Evolutionary conservation across 257 asterid genomes (phyloP).

Genomic region (Orobanche coerulescens): DNA sequence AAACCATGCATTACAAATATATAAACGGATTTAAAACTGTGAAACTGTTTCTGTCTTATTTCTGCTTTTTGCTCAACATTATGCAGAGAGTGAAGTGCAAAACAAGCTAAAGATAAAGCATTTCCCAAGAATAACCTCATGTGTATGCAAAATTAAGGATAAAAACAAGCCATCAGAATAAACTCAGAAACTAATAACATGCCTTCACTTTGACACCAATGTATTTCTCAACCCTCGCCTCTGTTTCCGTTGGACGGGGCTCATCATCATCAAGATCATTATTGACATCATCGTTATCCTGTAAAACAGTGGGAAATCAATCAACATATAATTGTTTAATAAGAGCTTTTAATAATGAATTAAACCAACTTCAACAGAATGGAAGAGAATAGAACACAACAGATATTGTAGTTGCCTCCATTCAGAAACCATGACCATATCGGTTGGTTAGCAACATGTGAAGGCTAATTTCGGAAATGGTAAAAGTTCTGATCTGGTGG

Average conservation of each 20-base stretch:
- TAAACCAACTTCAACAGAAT: neutral
- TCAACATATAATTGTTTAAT: conserved; percentile 5
- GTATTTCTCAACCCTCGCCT: conserved; percentile 94
- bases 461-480: neutral
- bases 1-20: neutral
- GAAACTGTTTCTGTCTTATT: neutral
- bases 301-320: conserved; percentile 14
- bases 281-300: conserved; percentile 77
- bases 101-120: conserved; percentile 10
- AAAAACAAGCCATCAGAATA: conserved; percentile 8
- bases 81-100: conserved; percentile 5
- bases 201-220: conserved; percentile 97
- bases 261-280: conserved; percentile 82
- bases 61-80: neutral
- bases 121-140: conserved; percentile 8
- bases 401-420: conserved; percentile 11
- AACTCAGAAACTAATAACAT: conserved; percentile 21
- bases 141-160: neutral
- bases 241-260: conserved; percentile 59
- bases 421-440: neutral
- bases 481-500: neutral
- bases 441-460: neutral
- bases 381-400: neutral
- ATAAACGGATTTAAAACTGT: neutral
- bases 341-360: neutral